phyloP scores from a whole-genome alignment of 805 yeast genomes.

The Naumovozyma dairenensis region DNA sequence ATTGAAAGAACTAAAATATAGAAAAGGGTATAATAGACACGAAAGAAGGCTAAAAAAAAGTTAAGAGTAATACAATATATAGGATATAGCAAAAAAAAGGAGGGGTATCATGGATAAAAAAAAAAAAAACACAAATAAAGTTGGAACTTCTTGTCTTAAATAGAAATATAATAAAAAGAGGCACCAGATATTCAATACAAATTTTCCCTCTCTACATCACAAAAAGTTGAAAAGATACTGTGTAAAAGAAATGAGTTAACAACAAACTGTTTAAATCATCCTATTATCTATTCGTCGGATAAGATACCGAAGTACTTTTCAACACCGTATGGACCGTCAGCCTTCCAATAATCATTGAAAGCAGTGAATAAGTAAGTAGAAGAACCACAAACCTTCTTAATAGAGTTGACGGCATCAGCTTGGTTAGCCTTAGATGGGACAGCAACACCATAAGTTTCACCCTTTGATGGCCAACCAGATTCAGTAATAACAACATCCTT shows the following conservation, averaged over 20 bases:
- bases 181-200: no score
- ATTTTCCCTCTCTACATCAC: no score
- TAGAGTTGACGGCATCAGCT: constrained; percentile 57
- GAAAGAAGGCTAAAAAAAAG: background rate
- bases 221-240: background rate
- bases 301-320: constrained; percentile 86
- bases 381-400: constrained; percentile 54
- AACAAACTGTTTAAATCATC: background rate
- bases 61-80: background rate
- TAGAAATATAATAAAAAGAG: background rate
- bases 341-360: constrained; percentile 82
- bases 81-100: background rate
- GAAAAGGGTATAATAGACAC: no score
- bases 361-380: constrained; percentile 73
- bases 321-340: constrained; percentile 56
- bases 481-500: constrained; percentile 77
- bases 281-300: constrained; percentile 10
- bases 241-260: background rate
- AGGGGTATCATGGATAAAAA: background rate
- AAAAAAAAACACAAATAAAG: constrained; percentile 7
- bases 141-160: no score
- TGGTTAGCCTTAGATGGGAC: constrained; percentile 75
- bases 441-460: constrained; percentile 71
- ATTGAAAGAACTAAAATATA: no score
- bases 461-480: constrained; percentile 96